phyloP scores from a whole-genome alignment of 805 yeast species.

The Hyphopichia homilentoma region DNA sequence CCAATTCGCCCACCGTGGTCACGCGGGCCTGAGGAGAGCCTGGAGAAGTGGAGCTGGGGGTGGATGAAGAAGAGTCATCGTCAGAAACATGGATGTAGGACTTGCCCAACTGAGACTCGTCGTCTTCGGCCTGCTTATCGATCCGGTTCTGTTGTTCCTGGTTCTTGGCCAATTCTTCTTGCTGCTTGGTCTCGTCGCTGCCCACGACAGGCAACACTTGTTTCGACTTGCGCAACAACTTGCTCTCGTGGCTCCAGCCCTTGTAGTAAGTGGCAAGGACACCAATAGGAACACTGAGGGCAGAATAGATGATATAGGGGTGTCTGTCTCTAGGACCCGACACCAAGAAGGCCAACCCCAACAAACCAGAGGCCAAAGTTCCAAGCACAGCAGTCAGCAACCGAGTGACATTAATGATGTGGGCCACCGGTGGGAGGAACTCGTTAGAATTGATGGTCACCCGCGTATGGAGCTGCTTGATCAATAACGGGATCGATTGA shows the following conservation, averaged over 20 bases:
- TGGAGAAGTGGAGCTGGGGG: constrained; percentile 25
- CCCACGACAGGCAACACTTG: background rate
- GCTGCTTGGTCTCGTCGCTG: background rate
- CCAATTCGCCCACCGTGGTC: constrained; percentile 10
- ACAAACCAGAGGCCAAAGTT: constrained; percentile 46
- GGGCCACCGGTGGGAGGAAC: constrained; percentile 16
- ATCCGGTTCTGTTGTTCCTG: background rate
- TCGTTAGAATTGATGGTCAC: constrained; percentile 11
- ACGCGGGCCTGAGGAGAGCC: constrained; percentile 18
- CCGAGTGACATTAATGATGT: constrained; percentile 19
- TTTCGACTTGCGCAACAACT: constrained; percentile 9
- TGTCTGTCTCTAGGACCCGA: constrained; percentile 59
- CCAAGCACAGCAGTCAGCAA: constrained; percentile 34
- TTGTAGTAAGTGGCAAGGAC: constrained; percentile 17
- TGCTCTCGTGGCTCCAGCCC: constrained; percentile 13
- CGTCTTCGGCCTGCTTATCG: constrained; percentile 9
- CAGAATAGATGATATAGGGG: constrained; percentile 68
- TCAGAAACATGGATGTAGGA: constrained; percentile 43
- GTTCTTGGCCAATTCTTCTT: constrained; percentile 3
- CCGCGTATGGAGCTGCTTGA: constrained; percentile 23
- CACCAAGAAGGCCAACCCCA: constrained; percentile 51
- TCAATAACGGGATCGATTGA: constrained; percentile 24
- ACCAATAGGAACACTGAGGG: constrained; percentile 50
- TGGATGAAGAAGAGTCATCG: constrained; percentile 27
- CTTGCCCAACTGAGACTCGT: constrained; percentile 29